These are phyloP conservation scores for Aquanectria penicillioides DNA, from an alignment of 2,329 filamentous ascomycete genomes.

Conservation along the genomic window DNA sequence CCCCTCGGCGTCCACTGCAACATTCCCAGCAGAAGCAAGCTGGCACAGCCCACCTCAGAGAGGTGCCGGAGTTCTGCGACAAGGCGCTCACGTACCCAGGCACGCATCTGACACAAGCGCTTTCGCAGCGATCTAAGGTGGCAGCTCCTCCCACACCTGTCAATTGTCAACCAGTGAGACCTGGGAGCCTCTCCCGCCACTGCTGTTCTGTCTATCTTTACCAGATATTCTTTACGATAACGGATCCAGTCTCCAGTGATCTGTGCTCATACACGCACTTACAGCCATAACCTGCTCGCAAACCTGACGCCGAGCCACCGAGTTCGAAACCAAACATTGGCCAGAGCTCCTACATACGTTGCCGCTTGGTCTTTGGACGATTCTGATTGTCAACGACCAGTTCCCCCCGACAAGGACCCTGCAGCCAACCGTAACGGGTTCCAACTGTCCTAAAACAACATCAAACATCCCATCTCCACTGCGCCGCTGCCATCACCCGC, in stretches of 20 bases:
- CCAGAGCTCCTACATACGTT: slow-evolving; percentile 10
- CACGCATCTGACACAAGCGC: slow-evolving; percentile 32
- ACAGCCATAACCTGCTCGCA: not conserved
- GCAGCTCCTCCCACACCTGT: slow-evolving; percentile 13
- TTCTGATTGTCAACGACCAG: slow-evolving; percentile 33
- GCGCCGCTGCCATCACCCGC: slow-evolving; percentile 22
- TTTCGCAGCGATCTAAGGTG: slow-evolving; percentile 21
- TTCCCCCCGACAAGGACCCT: slow-evolving; percentile 33
- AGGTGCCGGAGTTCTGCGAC: slow-evolving; percentile 32
- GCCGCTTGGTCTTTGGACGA: slow-evolving; percentile 23
- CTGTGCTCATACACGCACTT: not conserved
- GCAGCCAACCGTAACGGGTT: slow-evolving; percentile 34
- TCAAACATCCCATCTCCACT: slow-evolving; percentile 26
- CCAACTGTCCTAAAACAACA: slow-evolving; percentile 22
- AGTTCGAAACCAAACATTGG: slow-evolving; percentile 14
- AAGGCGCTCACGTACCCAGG: slow-evolving; percentile 30
- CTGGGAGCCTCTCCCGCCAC: not conserved
- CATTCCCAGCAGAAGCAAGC: slow-evolving; percentile 4
- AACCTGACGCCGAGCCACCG: slow-evolving; percentile 15
- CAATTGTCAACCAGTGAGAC: slow-evolving; percentile 12
- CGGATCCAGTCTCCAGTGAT: slow-evolving; percentile 7
- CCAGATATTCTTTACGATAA: slow-evolving; percentile 13
- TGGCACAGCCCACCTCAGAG: slow-evolving; percentile 23
- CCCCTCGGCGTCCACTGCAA: slow-evolving; percentile 26
- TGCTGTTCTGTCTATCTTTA: not conserved